Conservation (phyloP, 306 rosid species). For the Heteromeles arbutifolia region DNA sequence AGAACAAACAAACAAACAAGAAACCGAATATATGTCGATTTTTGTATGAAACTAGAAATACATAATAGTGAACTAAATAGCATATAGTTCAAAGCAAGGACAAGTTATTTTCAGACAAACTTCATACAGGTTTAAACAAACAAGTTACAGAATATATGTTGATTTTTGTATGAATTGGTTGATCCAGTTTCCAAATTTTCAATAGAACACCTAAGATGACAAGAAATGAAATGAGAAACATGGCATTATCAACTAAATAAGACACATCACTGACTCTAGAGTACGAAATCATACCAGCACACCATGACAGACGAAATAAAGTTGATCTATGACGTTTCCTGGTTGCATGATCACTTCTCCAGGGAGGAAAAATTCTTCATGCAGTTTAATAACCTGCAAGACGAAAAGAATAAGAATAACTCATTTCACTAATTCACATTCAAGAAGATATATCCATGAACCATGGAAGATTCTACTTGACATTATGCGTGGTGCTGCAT, state of each 20-base stretch:
- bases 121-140: neutral
- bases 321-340: conserved; percentile 88
- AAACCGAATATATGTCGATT: neutral
- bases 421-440: conserved; percentile 3
- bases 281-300: conserved; percentile 54
- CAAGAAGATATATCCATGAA: neutral
- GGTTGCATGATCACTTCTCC: conserved; percentile 90
- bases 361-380: conserved; percentile 95
- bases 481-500: neutral
- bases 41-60: neutral
- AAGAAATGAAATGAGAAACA: conserved; percentile 9
- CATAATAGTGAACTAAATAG: neutral
- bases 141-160: no score
- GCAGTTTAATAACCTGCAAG: conserved; percentile 69
- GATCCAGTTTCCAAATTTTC: neutral
- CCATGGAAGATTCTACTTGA: neutral
- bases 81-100: neutral
- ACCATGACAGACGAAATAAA: conserved; percentile 89
- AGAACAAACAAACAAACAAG: neutral
- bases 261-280: neutral
- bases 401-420: conserved; percentile 13
- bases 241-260: neutral
- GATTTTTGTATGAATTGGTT: neutral
- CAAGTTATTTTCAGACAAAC: neutral
- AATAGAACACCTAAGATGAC: neutral